Evolutionary conservation across 1,139 yeast species (phyloP), one percentile per base, ranked within the genome.

Genomic region (Taphrina communis): DNA sequence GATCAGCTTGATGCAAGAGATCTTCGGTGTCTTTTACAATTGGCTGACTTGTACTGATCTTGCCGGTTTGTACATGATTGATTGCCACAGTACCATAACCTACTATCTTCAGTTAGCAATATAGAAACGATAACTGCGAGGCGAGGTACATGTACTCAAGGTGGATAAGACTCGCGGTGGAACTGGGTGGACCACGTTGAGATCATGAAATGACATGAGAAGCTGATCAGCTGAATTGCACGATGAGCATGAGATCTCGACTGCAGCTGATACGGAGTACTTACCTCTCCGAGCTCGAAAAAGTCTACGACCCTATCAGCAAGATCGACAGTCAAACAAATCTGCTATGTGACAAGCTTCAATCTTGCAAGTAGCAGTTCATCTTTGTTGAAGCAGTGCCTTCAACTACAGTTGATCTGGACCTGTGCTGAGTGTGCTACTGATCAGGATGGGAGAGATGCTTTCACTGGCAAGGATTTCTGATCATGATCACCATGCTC

Each of bases 121-220:
- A n/a, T 39, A 52, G 25, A 39, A 1, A 56, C 6, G 39, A 8
- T 25, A 11, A 19, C 14, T 17, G 8, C 6, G 5, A 56, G 19
- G 21, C 17, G 9, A 17, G 8, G 2, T 62, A 63, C 67, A 17
- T 48, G 42, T 63, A 5, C 46, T 36, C 25, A 63, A 46, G 21
- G 51, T 48, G 6, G 59, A 50, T 14, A 63, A 17, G 11, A 50
- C 55, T 21, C 46, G 25, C 38, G 50, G 21, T 19, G 59, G 21
- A 8, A 36, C 41, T 12, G 67, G 67, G 14, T 14, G 19, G 17
- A 25, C 35, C 46, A 63, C 46, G 46, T 63, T 63, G 50, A 63
- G 61, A 31, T 63, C 67, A 55, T 36, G 38, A 36, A 63, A 63
- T 19, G 67, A 44, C 67, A 63, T 62, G 19, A 39, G 42, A 39